These are phyloP conservation scores for Linum trigynum DNA, from an alignment of 345 rosid genomes.

Conservation along the genomic window DNA sequence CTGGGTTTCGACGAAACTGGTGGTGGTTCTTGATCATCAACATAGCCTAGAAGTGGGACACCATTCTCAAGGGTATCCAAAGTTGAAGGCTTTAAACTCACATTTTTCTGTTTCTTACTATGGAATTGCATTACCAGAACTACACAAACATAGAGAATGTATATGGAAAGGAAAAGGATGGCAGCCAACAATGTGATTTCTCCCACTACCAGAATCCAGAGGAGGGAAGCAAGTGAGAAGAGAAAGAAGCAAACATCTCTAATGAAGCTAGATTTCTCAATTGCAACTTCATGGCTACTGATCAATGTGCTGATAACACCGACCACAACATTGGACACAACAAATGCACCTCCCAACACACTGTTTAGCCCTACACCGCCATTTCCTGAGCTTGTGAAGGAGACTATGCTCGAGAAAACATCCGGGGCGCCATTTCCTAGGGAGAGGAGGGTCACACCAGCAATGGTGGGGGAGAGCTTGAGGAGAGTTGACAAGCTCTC, in stretches of 20 bases:
- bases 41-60: conserved; percentile 44
- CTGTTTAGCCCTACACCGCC: conserved; percentile 78
- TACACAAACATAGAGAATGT: conserved; percentile 46
- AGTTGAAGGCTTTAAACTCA: conserved; percentile 3
- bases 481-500: conserved; percentile 63
- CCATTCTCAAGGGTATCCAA: conserved; percentile 21
- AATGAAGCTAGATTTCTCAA: conserved; percentile 58
- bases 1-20: conserved; percentile 8
- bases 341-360: conserved; percentile 73
- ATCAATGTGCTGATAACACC: conserved; percentile 52
- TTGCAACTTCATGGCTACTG: conserved; percentile 25
- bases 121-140: conserved; percentile 46
- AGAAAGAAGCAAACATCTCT: conserved; percentile 73
- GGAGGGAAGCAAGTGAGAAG: conserved; percentile 46
- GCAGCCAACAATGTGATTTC: conserved; percentile 53
- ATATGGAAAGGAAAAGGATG: conserved; percentile 48
- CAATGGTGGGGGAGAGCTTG: conserved; percentile 72
- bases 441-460: conserved; percentile 77
- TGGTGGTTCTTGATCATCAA: conserved; percentile 32
- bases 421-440: conserved; percentile 91
- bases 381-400: conserved; percentile 53
- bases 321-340: conserved; percentile 67
- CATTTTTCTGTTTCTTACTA: conserved; percentile 4
- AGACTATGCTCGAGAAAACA: conserved; percentile 71
- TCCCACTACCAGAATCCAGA: conserved; percentile 44